Percentiles rank a stretch among this genome's conserved stretches.
Evolutionary conservation across 805 yeast species (phyloP).

Genomic region (Starmerella sirachaensis): DNA sequence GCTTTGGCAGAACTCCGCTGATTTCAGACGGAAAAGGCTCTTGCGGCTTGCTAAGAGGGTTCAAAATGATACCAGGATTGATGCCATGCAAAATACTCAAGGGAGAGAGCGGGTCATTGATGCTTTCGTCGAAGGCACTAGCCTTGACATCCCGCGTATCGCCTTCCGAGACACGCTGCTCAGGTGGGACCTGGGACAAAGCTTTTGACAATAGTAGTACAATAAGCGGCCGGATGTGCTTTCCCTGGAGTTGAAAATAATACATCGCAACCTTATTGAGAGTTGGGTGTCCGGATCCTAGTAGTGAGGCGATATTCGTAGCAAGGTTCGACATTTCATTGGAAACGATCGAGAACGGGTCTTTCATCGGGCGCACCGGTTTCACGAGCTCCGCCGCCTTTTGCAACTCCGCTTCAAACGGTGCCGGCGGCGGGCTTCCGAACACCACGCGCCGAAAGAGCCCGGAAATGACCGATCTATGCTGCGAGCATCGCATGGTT

Average conservation of each 20-base stretch:
- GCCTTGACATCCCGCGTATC: constrained; percentile 27
- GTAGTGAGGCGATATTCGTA: constrained; percentile 67
- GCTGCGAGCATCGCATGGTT: too few relatives aligned
- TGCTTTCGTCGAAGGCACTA: constrained; percentile 20
- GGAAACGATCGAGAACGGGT: constrained; percentile 84
- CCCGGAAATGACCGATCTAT: constrained; percentile 10
- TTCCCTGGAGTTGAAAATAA: constrained; percentile 93
- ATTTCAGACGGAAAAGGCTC: constrained; percentile 51
- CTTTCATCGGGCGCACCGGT: constrained; percentile 38
- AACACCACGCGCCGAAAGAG: constrained; percentile 12
- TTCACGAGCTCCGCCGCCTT: constrained; percentile 27
- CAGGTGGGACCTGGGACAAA: constrained; percentile 54
- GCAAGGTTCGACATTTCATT: constrained; percentile 88
- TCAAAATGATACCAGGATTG: constrained; percentile 64
- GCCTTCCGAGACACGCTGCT: constrained; percentile 52
- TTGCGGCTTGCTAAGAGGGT: constrained; percentile 73
- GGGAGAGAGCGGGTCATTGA: constrained; percentile 52
- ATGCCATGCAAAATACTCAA: constrained; percentile 76
- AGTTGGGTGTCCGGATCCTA: constrained; percentile 91
- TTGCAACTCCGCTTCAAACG: constrained; percentile 21
- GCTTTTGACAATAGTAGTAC: constrained; percentile 78
- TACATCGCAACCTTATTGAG: constrained; percentile 85
- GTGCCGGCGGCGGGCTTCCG: constrained; percentile 11
- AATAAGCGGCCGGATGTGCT: constrained; percentile 83
- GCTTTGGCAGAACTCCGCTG: constrained; percentile 84